Evolutionary conservation across 495 filamentous ascomycete species (phyloP).

Genomic region (Penicillium paradoxum): DNA sequence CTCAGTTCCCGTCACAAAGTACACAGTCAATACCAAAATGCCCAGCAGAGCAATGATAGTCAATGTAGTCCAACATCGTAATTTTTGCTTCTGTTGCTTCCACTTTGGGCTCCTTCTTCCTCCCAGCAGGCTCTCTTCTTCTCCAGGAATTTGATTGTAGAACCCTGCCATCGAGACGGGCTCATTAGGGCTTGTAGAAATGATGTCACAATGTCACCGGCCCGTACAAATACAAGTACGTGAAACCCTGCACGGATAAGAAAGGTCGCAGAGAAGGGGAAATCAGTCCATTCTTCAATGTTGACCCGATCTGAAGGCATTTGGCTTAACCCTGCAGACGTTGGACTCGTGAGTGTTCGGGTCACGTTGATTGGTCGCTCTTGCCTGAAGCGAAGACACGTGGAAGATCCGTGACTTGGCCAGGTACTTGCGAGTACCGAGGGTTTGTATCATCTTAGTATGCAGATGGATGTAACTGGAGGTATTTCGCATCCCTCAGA

Average conservation of each 20-base stretch:
- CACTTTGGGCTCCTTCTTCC: not conserved
- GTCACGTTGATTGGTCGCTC: not conserved
- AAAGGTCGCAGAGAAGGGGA: not conserved
- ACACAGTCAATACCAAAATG: not conserved
- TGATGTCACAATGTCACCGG: not conserved
- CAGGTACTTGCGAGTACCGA: not conserved
- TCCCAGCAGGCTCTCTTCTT: conserved; percentile 1
- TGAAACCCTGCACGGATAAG: not conserved
- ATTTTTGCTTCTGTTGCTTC: not conserved
- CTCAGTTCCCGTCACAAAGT: not conserved
- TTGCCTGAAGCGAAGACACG: not conserved
- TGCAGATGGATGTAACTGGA: not conserved
- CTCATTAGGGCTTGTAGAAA: not conserved
- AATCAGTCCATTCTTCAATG: conserved; percentile 2
- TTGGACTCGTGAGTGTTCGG: not conserved
- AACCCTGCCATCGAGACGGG: not conserved
- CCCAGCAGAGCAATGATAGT: not conserved
- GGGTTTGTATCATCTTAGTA: not conserved
- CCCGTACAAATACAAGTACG: not conserved
- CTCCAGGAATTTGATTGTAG: not conserved
- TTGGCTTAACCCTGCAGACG: too few relatives aligned
- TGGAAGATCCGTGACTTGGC: not conserved
- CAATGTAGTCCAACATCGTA: not conserved
- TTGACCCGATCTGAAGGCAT: not conserved
- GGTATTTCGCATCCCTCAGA: not conserved